Evolutionary conservation across 2,329 filamentous ascomycete species (phyloP).

Genomic region (Epicoccum nigrum): DNA sequence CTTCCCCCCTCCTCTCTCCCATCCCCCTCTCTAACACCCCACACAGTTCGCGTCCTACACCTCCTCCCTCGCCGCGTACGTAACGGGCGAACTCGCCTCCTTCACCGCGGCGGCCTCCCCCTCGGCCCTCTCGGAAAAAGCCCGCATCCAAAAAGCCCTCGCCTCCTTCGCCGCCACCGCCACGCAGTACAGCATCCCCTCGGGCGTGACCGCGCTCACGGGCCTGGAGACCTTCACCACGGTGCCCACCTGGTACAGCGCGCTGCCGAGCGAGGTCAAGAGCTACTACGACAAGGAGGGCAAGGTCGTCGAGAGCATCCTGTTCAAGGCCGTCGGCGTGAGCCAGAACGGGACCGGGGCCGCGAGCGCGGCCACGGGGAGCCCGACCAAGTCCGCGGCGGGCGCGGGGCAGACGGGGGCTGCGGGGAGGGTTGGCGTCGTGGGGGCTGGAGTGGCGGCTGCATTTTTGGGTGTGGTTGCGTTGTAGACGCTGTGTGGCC

Average conservation of each 20-base stretch:
- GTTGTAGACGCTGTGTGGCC: slow-evolving; percentile 15
- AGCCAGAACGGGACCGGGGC: slow-evolving; percentile 16
- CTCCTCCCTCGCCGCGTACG: slow-evolving; percentile 20
- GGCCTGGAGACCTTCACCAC: slow-evolving; percentile 24
- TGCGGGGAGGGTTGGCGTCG: slow-evolving; percentile 14
- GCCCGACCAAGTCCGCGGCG: slow-evolving; percentile 10
- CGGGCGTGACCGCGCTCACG: slow-evolving; percentile 21
- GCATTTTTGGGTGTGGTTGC: slow-evolving; percentile 31
- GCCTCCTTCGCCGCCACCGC: slow-evolving; percentile 31
- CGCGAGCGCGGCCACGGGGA: not conserved
- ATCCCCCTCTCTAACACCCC: not conserved
- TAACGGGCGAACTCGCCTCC: slow-evolving; percentile 20
- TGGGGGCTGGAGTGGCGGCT: slow-evolving; percentile 27
- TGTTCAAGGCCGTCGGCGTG: slow-evolving; percentile 22
- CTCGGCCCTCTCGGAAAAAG: slow-evolving; percentile 18
- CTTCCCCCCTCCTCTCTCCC: too few relatives aligned
- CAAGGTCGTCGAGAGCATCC: slow-evolving; percentile 21
- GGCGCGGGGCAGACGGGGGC: slow-evolving; percentile 13
- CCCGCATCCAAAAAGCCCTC: slow-evolving; percentile 26
- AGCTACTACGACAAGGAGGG: slow-evolving; percentile 32
- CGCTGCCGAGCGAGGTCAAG: slow-evolving; percentile 32
- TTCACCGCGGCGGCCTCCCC: slow-evolving; percentile 20
- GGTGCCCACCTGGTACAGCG: slow-evolving; percentile 30
- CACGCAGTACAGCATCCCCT: slow-evolving; percentile 24
- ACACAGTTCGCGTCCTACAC: slow-evolving; percentile 17